These are phyloP conservation scores for Colletotrichum shisoi DNA, from an alignment of 2,329 filamentous ascomycete genomes.

Conservation along the genomic window DNA sequence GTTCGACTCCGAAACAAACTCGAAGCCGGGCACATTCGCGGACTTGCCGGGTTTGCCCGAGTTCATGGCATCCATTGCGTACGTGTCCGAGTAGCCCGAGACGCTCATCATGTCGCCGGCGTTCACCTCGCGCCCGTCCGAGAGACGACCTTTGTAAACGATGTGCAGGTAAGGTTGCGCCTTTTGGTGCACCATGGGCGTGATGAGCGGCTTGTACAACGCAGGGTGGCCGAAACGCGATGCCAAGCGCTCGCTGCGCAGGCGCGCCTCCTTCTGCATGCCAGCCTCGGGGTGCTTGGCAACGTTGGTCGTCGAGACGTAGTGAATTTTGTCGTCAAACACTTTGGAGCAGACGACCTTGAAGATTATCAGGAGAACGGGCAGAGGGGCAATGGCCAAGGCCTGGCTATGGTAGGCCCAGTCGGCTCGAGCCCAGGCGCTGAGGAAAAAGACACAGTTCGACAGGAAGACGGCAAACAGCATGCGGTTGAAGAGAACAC, in stretches of 20 bases:
- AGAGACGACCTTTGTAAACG: slow-evolving; percentile 82
- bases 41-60: slow-evolving; percentile 58
- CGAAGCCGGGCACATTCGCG: slow-evolving; percentile 73
- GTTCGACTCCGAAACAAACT: slow-evolving; percentile 84
- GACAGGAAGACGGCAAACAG: slow-evolving; percentile 81
- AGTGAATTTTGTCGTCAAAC: slow-evolving; percentile 83
- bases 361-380: slow-evolving; percentile 80
- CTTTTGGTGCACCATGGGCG: slow-evolving; percentile 93
- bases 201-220: slow-evolving; percentile 86
- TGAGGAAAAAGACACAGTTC: slow-evolving; percentile 79
- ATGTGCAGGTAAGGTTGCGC: slow-evolving; percentile 86
- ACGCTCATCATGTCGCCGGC: slow-evolving; percentile 64
- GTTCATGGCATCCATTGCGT: slow-evolving; percentile 80
- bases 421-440: slow-evolving; percentile 75
- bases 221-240: slow-evolving; percentile 89
- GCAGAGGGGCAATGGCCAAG: slow-evolving; percentile 74
- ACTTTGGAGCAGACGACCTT: slow-evolving; percentile 80
- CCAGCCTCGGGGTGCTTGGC: slow-evolving; percentile 56
- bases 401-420: slow-evolving; percentile 65
- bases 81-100: slow-evolving; percentile 83
- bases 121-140: slow-evolving; percentile 69
- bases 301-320: slow-evolving; percentile 74
- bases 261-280: slow-evolving; percentile 60
- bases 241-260: slow-evolving; percentile 73
- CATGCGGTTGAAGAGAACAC: slow-evolving; percentile 89